Evolutionary conservation across 2,329 filamentous ascomycete species (phyloP), one percentile per base, ranked within the genome.

Genomic region (Beauveria bassiana): DNA sequence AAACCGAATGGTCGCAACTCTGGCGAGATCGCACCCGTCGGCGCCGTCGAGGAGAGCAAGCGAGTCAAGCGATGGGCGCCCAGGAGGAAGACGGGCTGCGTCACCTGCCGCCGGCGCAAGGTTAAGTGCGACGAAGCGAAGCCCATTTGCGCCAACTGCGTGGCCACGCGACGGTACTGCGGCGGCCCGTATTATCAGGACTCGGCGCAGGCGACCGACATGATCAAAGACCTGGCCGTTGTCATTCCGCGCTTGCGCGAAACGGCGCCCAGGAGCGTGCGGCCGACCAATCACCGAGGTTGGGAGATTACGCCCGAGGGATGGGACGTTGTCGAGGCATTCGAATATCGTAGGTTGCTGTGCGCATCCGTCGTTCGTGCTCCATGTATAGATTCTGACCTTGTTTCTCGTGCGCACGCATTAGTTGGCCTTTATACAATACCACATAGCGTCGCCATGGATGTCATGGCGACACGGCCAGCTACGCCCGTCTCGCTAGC

Each of bases 131-230:
- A 61, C 51, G 59, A 61, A 51, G 50, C 50, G 10, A 61, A 61
- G 42, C 59, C 59, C 20, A 61, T 61, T n/a, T 61, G 59, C 42
- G 43, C 20, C 51, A 53, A 61, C 40, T 61, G 59, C 45, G 59
- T 61, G 6, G 51, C 59, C 43, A 61, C 59, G 31, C 26, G 51
- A 8, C 59, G 59, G 9, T 61, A 61, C 51, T 61, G 59, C 43
- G 59, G n/a, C 50, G 59, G 59, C 18, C 59, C 59, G 3, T 61
- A 47, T 34, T 61, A 61, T 12, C 59, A 61, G 43, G 59, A 61
- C 42, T 61, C 59, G n/a, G 59, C 59, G 10, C 59, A 28, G 50
- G 26, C 59, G 14, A 34, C 34, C 14, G 40, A 53, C 14, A 26
- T 49, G 18, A 4, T 26, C 24, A 53, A 42, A 28, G 40, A 40